Conservation (phyloP, 306 rosid species). For the Inga oerstediana region DNA sequence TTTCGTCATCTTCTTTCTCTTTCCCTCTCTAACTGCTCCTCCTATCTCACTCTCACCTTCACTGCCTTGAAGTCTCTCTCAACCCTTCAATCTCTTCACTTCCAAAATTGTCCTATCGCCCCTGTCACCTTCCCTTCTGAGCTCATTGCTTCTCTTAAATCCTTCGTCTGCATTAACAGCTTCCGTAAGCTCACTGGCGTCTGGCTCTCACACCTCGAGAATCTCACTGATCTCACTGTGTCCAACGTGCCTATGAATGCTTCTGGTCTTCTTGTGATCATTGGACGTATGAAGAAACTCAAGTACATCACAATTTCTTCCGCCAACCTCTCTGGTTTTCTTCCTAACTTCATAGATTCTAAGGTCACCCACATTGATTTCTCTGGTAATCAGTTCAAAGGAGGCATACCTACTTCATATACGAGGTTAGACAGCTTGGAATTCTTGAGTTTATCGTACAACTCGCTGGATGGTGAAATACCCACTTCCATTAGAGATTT, state of each 20-base stretch:
- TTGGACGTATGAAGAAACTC: conserved; percentile 67
- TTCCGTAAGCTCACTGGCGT: conserved; percentile 60
- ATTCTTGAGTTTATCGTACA: conserved; percentile 63
- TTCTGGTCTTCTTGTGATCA: conserved; percentile 62
- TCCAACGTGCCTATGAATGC: conserved; percentile 54
- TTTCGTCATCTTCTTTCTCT: conserved; percentile 76
- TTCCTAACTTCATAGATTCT: conserved; percentile 56
- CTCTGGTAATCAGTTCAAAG: conserved; percentile 64
- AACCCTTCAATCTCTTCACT: conserved; percentile 66
- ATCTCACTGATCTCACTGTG: conserved; percentile 75
- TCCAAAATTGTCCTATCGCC: conserved; percentile 71
- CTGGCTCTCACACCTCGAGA: conserved; percentile 62
- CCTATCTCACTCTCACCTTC: conserved; percentile 61
- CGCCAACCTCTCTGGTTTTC: conserved; percentile 63
- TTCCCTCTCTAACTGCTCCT: conserved; percentile 64
- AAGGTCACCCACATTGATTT: conserved; percentile 75
- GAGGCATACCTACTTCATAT: conserved; percentile 64
- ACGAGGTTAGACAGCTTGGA: conserved; percentile 63
- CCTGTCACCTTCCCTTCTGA: conserved; percentile 74
- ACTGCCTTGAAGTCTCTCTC: conserved; percentile 87
- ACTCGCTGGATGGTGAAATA: conserved; percentile 57
- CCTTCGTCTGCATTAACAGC: conserved; percentile 65
- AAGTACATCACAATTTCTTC: conserved; percentile 65
- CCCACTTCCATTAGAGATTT: conserved; percentile 74
- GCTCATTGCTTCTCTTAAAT: conserved; percentile 62